Evolutionary conservation across 202 grass and related monocot genomes (phyloP), one percentile per base, ranked within the genome.

Genomic region (Panicum hallii): DNA sequence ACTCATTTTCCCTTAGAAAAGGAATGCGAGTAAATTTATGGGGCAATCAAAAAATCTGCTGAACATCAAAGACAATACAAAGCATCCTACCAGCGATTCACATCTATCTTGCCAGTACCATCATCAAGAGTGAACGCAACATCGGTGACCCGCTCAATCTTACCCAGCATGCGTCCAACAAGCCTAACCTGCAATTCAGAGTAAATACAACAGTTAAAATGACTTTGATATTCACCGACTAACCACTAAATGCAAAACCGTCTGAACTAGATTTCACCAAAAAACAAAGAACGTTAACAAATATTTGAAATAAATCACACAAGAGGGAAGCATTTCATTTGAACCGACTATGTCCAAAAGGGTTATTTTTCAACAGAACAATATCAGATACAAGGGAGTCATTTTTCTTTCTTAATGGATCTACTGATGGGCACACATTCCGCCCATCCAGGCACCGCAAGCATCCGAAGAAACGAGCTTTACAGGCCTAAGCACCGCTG

Each of bases 111-210:
- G 75, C 93, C 89, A 15, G 95, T 95, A 63, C 95, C 89, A 89
- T 98, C 95, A 84, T 98, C 91, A 60, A 98, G 89, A 68, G 58
- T 66, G 77, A 99, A 99, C 0, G 14, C 34, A 53, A 95, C 91
- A 94, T 99, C 90, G 11, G 96, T 95, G 9, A 92, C 79, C 56
- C 88, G 88, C 45, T 95, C 90, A 42, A 82, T 58, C 85, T 89
- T 99, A 87, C 88, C 88, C 79, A 91, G 32, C 50, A 95, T 89
- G 74, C 88, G 86, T 30, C 96, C 96, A 82, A 95, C 78, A 53
- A 99, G 87, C 93, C 88, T 90, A 62, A 95, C 88, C 96, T 99
- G 90, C 42, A 79, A 81, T 53, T 4, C 61, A 79, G 11, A 67
- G 47, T 48, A 89, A 71, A 77, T 71, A 44, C 36, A 85, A 71